These are phyloP conservation scores for Venturia effusa DNA, from an alignment of 2,329 filamentous ascomycete genomes.

Conservation along the genomic window DNA sequence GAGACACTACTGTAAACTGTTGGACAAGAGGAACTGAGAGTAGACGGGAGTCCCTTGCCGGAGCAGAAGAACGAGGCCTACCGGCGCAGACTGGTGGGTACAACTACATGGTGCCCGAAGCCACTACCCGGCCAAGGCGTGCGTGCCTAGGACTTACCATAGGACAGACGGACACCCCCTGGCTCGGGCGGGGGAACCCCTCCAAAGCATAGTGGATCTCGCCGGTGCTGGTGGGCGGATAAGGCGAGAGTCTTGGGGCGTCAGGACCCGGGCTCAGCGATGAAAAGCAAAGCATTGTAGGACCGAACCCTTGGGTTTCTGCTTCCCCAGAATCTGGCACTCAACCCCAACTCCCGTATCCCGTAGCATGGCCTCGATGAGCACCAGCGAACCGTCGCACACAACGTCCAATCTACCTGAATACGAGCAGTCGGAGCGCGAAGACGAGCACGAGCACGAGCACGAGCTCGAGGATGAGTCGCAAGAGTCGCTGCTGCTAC, in stretches of 20 bases:
- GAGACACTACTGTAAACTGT: no score
- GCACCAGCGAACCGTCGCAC: neutral
- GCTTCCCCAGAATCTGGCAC: neutral
- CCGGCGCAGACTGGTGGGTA: no score
- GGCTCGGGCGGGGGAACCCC: neutral
- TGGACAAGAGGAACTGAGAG: no score
- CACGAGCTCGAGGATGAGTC: neutral
- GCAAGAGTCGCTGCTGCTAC: neutral
- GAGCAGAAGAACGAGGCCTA: no score
- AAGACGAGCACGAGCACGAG: no score
- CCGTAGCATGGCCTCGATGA: neutral
- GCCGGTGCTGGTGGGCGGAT: neutral
- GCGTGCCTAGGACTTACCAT: no score
- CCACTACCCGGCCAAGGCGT: neutral
- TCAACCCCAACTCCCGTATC: neutral
- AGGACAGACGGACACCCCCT: no score
- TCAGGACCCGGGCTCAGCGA: no score
- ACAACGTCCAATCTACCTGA: neutral
- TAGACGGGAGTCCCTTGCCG: no score
- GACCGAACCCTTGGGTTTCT: neutral
- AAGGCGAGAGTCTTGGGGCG: neutral
- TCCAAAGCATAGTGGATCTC: neutral
- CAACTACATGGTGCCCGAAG: no score
- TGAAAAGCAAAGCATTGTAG: neutral
- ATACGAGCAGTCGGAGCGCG: neutral